A percentile compares a stretch with the other conserved stretches of the same genome.
These are phyloP conservation scores for Agastache rugosa DNA, from an alignment of 257 asterid genomes.

Conservation along the genomic window DNA sequence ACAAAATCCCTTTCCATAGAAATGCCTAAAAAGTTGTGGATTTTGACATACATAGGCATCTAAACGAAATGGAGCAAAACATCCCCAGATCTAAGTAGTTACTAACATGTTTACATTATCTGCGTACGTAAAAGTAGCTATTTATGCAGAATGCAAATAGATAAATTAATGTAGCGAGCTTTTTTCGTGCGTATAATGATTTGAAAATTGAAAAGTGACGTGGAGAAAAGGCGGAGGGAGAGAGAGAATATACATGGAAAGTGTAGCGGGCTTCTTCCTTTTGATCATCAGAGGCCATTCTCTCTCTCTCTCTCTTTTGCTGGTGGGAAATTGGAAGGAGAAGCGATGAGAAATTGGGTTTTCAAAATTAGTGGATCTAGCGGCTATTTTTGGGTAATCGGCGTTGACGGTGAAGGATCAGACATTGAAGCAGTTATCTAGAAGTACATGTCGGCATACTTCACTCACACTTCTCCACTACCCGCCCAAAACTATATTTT, in stretches of 20 bases:
- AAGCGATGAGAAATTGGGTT: slow-evolving; percentile 14
- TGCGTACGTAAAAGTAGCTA: neutral
- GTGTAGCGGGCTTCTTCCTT: slow-evolving; percentile 46
- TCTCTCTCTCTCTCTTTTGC: slow-evolving; percentile 2
- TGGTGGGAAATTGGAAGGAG: slow-evolving; percentile 7
- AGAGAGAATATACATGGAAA: slow-evolving; percentile 48
- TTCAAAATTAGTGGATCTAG: slow-evolving; percentile 33
- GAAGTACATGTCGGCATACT: neutral
- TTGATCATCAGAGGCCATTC: slow-evolving; percentile 51
- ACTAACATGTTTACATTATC: slow-evolving; percentile 15
- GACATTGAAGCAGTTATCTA: neutral
- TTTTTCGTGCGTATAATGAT: slow-evolving; percentile 32
- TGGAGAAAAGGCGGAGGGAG: slow-evolving; percentile 38
- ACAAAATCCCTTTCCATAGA: slow-evolving; percentile 5
- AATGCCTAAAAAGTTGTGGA: slow-evolving; percentile 17
- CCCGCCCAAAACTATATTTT: neutral
- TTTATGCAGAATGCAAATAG: neutral
- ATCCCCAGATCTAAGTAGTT: slow-evolving; percentile 46
- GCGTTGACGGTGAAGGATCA: slow-evolving; percentile 5
- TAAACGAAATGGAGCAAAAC: slow-evolving; percentile 22
- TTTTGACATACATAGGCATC: slow-evolving; percentile 14
- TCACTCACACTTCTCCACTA: neutral
- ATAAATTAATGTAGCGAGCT: slow-evolving; percentile 17
- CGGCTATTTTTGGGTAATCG: slow-evolving; percentile 35
- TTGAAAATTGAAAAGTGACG: slow-evolving; percentile 34